These are phyloP conservation scores for Solanum piurae DNA, from an alignment of 257 asterid species.

Conservation along the genomic window DNA sequence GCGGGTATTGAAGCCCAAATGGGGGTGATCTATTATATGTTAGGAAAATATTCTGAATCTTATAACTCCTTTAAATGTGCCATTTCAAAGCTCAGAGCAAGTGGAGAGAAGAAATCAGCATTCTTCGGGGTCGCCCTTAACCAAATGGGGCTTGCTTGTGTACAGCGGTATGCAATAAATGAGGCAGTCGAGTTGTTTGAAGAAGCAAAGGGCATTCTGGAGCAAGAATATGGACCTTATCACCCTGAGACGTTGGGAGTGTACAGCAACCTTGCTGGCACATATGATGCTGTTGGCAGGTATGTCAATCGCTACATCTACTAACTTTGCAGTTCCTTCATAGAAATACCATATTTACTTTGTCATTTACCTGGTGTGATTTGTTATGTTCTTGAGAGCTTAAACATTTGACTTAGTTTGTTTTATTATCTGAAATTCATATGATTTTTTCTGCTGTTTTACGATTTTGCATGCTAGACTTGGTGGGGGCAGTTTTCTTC, in stretches of 20 bases:
- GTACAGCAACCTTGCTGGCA: conserved; percentile 89
- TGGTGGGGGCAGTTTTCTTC: not conserved
- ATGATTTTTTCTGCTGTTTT: not conserved
- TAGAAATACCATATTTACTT: not conserved
- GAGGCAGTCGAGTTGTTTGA: conserved; percentile 81
- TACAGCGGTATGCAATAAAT: conserved; percentile 66
- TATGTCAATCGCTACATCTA: conserved; percentile 3
- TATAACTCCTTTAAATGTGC: conserved; percentile 50
- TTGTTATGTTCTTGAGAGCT: not conserved
- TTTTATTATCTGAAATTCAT: not conserved
- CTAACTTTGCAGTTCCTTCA: not conserved
- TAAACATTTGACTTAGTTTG: not conserved
- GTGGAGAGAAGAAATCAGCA: conserved; percentile 86
- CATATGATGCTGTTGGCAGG: conserved; percentile 97
- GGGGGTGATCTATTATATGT: conserved; percentile 81
- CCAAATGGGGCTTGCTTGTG: conserved; percentile 92
- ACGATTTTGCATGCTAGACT: not conserved
- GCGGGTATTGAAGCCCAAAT: conserved; percentile 94
- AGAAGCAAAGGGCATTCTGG: conserved; percentile 77
- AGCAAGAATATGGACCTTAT: conserved; percentile 84
- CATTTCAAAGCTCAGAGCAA: conserved; percentile 65
- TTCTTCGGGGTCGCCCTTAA: conserved; percentile 88
- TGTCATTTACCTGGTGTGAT: not conserved
- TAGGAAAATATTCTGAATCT: conserved; percentile 68
- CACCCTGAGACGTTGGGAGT: conserved; percentile 96